phyloP scores from a whole-genome alignment of 1,284 basidiomycete genomes.

The Paramarasmius palmivorus region DNA sequence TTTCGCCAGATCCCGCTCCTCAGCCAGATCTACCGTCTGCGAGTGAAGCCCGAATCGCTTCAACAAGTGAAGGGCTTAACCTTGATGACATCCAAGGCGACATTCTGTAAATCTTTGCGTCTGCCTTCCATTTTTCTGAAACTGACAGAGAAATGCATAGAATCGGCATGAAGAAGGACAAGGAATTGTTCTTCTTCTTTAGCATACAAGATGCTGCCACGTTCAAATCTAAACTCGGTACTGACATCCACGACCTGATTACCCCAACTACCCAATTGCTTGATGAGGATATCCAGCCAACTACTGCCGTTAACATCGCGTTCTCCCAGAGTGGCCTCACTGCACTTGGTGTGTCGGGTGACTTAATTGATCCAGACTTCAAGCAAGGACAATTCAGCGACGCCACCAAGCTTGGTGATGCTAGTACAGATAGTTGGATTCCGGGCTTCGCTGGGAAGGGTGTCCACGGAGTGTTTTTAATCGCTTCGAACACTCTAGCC shows the following conservation, averaged over 20 bases:
- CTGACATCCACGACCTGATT: constrained; percentile 29
- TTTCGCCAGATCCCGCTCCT: too few relatives aligned
- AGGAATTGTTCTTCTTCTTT: constrained; percentile 32
- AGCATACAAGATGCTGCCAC: constrained; percentile 22
- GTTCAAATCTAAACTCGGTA: constrained; percentile 26
- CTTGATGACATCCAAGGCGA: constrained; percentile 25
- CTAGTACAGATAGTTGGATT: constrained; percentile 30
- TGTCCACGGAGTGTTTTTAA: constrained; percentile 39
- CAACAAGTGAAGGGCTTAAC: too few relatives aligned
- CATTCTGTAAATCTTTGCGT: constrained; percentile 18
- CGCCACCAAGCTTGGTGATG: constrained; percentile 27
- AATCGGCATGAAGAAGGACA: constrained; percentile 29
- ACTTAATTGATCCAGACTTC: constrained; percentile 33
- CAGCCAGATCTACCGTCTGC: too few relatives aligned
- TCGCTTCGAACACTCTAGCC: constrained; percentile 31
- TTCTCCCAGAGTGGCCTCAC: constrained; percentile 29
- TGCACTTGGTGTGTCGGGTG: constrained; percentile 32
- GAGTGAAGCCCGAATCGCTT: too few relatives aligned
- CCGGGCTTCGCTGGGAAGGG: constrained; percentile 29
- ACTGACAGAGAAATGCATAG: constrained; percentile 9
- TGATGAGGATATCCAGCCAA: constrained; percentile 20
- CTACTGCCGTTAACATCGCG: constrained; percentile 30
- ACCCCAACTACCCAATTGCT: constrained; percentile 26
- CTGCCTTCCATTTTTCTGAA: too few relatives aligned
- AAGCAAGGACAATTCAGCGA: constrained; percentile 30